A percentile compares a stretch with the other conserved stretches of the same genome.
These are phyloP conservation scores for Persicaria tinctoria DNA, from an alignment of 148 eudicot species.

Conservation along the genomic window DNA sequence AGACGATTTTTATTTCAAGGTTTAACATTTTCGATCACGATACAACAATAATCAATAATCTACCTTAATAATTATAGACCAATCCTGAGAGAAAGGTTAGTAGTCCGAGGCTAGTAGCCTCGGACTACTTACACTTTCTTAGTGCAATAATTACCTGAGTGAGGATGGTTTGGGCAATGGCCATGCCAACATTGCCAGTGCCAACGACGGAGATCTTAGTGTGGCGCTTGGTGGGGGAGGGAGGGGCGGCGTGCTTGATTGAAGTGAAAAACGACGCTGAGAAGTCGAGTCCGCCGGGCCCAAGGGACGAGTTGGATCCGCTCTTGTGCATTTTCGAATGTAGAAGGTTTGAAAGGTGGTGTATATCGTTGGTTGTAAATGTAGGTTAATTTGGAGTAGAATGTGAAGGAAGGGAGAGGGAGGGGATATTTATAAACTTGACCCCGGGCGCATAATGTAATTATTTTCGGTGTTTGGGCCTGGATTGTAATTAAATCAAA, in stretches of 20 bases:
- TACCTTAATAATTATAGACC: too few species aligned
- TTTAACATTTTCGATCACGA: too few species aligned
- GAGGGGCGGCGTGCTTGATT: constrained; percentile 42
- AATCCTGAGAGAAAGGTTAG: too few species aligned
- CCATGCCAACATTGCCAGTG: constrained; percentile 91
- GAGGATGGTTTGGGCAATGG: constrained; percentile 82
- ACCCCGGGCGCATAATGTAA: too few species aligned
- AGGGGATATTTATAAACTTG: neutral
- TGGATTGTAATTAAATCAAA: neutral
- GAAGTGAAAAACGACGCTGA: constrained; percentile 56
- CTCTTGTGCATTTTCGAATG: constrained; percentile 28
- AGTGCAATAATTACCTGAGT: constrained; percentile 31
- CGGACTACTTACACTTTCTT: too few species aligned
- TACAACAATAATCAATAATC: too few species aligned
- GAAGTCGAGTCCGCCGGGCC: constrained; percentile 54
- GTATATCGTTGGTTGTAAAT: neutral
- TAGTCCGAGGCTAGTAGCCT: too few species aligned
- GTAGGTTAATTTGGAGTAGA: neutral
- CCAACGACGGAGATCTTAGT: constrained; percentile 77
- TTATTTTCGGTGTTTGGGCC: neutral
- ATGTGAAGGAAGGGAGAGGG: neutral
- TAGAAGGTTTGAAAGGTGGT: neutral
- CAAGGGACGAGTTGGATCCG: constrained; percentile 38
- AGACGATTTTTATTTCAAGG: too few species aligned
- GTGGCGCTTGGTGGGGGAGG: constrained; percentile 45